Conservation (phyloP, 805 yeast species). For the Danielia oregonensis region DNA sequence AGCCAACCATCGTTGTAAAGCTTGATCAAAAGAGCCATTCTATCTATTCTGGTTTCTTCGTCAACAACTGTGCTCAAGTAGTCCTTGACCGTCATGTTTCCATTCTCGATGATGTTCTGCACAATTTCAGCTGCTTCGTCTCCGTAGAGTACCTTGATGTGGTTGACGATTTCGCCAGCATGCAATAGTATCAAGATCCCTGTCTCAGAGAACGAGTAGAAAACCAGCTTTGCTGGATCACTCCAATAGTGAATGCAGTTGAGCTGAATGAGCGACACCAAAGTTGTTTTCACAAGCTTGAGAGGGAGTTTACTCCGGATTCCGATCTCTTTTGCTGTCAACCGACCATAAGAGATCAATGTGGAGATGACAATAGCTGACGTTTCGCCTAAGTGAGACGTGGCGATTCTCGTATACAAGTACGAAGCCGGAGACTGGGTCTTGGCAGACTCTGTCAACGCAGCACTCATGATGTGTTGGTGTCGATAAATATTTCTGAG, state of each 20-base stretch:
- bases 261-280: slow-evolving; percentile 77
- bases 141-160: slow-evolving; percentile 45
- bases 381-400: slow-evolving; percentile 63
- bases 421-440: slow-evolving; percentile 62
- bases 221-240: slow-evolving; percentile 36
- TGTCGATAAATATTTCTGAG: not conserved
- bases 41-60: slow-evolving; percentile 16
- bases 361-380: slow-evolving; percentile 61
- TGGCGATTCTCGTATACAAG: slow-evolving; percentile 50
- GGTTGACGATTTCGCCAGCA: slow-evolving; percentile 69
- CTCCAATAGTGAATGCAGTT: slow-evolving; percentile 69
- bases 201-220: slow-evolving; percentile 58
- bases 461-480: slow-evolving; percentile 4
- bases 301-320: slow-evolving; percentile 44
- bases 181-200: slow-evolving; percentile 66
- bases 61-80: slow-evolving; percentile 25
- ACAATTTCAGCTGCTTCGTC: slow-evolving; percentile 53
- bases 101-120: slow-evolving; percentile 66
- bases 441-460: slow-evolving; percentile 20
- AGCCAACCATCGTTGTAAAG: slow-evolving; percentile 38
- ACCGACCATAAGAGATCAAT: slow-evolving; percentile 65
- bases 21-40: slow-evolving; percentile 23
- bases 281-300: slow-evolving; percentile 53
- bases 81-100: slow-evolving; percentile 59
- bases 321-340: slow-evolving; percentile 53